A percentile compares a stretch with the other conserved stretches of the same genome.
These are phyloP conservation scores for Penicillium flavigenum DNA, from an alignment of 495 filamentous ascomycete species.

Conservation along the genomic window DNA sequence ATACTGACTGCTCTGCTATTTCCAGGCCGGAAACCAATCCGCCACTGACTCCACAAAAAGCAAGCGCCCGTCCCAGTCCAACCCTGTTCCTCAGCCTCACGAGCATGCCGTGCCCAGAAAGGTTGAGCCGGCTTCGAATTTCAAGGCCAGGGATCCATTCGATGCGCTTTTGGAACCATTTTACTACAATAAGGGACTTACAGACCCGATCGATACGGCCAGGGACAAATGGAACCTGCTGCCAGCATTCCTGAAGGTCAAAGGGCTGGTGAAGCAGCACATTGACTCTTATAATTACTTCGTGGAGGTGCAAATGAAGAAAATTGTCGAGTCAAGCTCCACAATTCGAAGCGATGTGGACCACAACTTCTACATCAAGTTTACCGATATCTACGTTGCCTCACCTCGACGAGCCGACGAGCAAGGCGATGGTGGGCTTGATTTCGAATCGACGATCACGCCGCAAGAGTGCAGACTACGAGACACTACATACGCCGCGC, in stretches of 20 bases:
- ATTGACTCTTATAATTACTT: constrained; percentile 99
- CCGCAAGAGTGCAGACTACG: constrained; percentile 94
- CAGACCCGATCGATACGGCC: constrained; percentile 90
- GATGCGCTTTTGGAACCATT: constrained; percentile 91
- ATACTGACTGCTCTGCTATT: constrained; percentile 5
- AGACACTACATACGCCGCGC: constrained; percentile 93
- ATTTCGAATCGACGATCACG: constrained; percentile 59
- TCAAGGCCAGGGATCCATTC: constrained; percentile 55
- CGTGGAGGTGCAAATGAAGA: constrained; percentile 89
- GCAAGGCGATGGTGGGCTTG: constrained; percentile 52
- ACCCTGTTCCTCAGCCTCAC: constrained; percentile 14
- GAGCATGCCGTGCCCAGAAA: constrained; percentile 9
- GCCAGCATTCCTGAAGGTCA: constrained; percentile 95
- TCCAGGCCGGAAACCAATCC: constrained; percentile 10
- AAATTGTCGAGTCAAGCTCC: constrained; percentile 88
- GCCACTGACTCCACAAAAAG: constrained; percentile 14
- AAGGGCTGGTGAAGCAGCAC: constrained; percentile 94
- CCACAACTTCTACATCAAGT: constrained; percentile 81
- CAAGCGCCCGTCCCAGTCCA: constrained; percentile 23
- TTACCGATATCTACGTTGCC: constrained; percentile 83
- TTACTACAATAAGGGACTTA: constrained; percentile 91
- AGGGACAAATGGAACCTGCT: constrained; percentile 95
- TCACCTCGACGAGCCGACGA: constrained; percentile 75
- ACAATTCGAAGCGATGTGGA: constrained; percentile 86
- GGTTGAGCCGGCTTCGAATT: constrained; percentile 20